Percentiles rank a stretch among this genome's conserved stretches.
Evolutionary conservation across 768 basidiomycete species (phyloP).

Genomic region (Boletus edulis): DNA sequence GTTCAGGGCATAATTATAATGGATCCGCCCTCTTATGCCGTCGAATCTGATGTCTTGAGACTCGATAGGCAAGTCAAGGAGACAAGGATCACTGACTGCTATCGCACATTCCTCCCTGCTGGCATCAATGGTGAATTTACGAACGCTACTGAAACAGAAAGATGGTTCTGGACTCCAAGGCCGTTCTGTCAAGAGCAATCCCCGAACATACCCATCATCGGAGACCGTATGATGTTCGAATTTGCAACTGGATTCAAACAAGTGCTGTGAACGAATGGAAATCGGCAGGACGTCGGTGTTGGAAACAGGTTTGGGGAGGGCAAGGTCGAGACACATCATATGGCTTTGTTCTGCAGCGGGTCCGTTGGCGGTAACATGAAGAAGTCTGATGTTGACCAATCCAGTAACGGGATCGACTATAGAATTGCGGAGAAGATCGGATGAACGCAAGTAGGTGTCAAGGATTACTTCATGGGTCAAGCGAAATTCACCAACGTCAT

Average conservation of each 20-base stretch:
- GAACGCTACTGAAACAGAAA: neutral
- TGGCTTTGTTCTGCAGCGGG: neutral
- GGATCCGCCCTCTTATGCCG: too few relatives aligned
- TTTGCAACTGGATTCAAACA: neutral
- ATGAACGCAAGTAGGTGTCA: neutral
- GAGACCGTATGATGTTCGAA: neutral
- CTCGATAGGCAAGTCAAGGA: neutral
- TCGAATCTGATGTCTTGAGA: too few relatives aligned
- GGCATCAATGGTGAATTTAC: neutral
- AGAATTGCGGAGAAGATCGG: neutral
- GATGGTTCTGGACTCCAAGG: too few relatives aligned
- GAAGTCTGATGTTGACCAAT: neutral
- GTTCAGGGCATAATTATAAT: too few relatives aligned
- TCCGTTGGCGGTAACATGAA: neutral
- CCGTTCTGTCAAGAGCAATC: neutral
- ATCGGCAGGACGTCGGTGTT: neutral
- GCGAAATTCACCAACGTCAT: neutral
- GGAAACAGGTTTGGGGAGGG: neutral
- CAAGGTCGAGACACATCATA: neutral
- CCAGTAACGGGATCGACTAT: neutral
- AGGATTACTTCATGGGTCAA: neutral
- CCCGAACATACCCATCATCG: neutral
- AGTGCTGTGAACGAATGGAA: neutral
- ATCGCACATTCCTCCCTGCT: neutral
- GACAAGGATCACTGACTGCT: neutral